phyloP scores from a whole-genome alignment of 345 rosid genomes.

The Hypericum perforatum region DNA sequence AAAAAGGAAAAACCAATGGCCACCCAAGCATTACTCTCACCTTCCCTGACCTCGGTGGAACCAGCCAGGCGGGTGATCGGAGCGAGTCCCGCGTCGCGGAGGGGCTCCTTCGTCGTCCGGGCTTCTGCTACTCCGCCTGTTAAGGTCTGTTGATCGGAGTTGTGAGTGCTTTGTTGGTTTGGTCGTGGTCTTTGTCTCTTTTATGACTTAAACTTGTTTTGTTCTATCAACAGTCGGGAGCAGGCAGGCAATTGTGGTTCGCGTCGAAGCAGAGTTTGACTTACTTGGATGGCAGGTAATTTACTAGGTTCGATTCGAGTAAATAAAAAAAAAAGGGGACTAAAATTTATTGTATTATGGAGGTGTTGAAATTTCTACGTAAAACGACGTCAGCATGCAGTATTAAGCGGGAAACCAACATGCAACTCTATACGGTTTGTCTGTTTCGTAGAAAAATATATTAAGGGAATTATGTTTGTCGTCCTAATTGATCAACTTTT shows the following conservation, averaged over 20 bases:
- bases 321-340: background rate
- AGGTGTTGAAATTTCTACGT: no score
- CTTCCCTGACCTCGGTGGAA: constrained; percentile 70
- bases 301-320: background rate
- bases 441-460: no score
- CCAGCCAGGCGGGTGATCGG: constrained; percentile 62
- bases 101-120: constrained; percentile 51
- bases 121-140: constrained; percentile 90
- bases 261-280: constrained; percentile 85
- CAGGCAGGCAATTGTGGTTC: constrained; percentile 80
- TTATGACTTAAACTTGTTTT: background rate
- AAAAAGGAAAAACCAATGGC: constrained; percentile 33
- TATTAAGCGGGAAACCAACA: no score
- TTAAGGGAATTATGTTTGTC: no score
- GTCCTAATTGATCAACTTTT: no score
- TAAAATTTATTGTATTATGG: no score
- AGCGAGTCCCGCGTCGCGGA: constrained; percentile 42
- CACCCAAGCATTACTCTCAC: constrained; percentile 82
- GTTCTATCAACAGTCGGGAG: constrained; percentile 62
- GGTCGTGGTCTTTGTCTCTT: no score
- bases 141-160: constrained; percentile 38
- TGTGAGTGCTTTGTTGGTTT: background rate
- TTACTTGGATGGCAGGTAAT: constrained; percentile 95
- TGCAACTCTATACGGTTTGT: no score
- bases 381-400: no score